Evolutionary conservation across 108 stramenopile genomes (phyloP).

Genomic region (Discostella pseudostelligera): DNA sequence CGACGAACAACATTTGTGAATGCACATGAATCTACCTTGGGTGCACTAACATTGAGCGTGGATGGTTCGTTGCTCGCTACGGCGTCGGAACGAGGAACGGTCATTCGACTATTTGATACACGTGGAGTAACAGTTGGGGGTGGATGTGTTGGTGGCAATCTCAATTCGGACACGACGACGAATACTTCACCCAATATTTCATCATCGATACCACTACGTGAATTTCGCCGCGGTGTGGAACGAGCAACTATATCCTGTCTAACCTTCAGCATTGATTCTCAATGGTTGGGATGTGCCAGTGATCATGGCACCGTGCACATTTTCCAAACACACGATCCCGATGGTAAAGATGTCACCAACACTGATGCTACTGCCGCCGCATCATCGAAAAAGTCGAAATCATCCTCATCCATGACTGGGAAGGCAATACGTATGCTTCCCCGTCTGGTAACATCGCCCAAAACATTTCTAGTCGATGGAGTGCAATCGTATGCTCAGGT

Average conservation of each 20-base stretch:
- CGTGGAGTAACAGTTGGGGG: slow-evolving; percentile 46
- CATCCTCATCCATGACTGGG: slow-evolving; percentile 53
- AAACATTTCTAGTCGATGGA: slow-evolving; percentile 40
- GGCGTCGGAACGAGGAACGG: slow-evolving; percentile 91
- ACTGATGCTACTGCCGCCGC: slow-evolving; percentile 6
- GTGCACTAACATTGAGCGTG: slow-evolving; percentile 78
- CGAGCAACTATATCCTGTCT: slow-evolving; percentile 89
- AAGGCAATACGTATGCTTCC: slow-evolving; percentile 54
- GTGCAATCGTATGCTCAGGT: slow-evolving; percentile 76
- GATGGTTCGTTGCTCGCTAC: slow-evolving; percentile 91
- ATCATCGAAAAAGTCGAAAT: slow-evolving; percentile 8
- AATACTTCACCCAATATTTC: too few relatives aligned
- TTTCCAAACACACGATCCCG: slow-evolving; percentile 62
- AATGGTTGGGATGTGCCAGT: slow-evolving; percentile 89
- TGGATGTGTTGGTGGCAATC: slow-evolving; percentile 47
- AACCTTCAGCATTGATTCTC: slow-evolving; percentile 79
- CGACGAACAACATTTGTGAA: slow-evolving; percentile 89
- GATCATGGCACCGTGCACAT: slow-evolving; percentile 98
- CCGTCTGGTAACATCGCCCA: slow-evolving; percentile 33
- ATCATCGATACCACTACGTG: slow-evolving; percentile 67
- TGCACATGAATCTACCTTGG: slow-evolving; percentile 93
- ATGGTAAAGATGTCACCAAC: slow-evolving; percentile 17
- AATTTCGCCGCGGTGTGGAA: slow-evolving; percentile 95
- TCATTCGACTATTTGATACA: slow-evolving; percentile 94
- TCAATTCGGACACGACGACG: slow-evolving; percentile 49